Conservation (phyloP, 2,329 filamentous ascomycete genomes). For the Madurella mycetomatis region DNA sequence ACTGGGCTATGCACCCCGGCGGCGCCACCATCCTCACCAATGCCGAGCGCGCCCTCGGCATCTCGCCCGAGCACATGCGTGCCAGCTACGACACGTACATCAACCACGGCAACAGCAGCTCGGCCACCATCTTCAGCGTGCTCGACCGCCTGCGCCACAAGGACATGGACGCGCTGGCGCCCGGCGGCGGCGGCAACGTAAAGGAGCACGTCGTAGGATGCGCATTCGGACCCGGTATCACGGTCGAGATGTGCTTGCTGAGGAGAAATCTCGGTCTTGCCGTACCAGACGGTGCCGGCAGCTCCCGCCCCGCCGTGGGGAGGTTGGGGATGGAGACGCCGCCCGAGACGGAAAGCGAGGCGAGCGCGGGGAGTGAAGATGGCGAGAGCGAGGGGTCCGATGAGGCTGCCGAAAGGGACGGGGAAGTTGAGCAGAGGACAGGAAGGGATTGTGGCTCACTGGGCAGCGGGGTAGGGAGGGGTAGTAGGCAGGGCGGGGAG, state of each 20-base stretch:
- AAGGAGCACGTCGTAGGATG: conserved; percentile 61
- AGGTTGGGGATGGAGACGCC: conserved; percentile 45
- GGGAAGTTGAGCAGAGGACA: conserved; percentile 1
- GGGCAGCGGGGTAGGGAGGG: neutral
- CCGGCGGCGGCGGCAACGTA: conserved; percentile 36
- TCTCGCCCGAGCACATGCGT: conserved; percentile 60
- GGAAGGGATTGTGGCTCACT: neutral
- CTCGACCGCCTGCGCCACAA: conserved; percentile 56
- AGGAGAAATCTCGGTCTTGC: conserved; percentile 40
- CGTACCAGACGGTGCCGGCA: conserved; percentile 17
- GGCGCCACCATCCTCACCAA: conserved; percentile 63
- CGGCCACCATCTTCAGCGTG: conserved; percentile 65
- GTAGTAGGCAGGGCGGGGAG: neutral
- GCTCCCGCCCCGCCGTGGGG: neutral
- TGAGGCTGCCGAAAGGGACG: conserved; percentile 28
- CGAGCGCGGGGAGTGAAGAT: conserved; percentile 32
- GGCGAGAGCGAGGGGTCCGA: conserved; percentile 22
- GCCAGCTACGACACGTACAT: conserved; percentile 68
- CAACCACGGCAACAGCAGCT: conserved; percentile 64
- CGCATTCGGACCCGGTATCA: conserved; percentile 66
- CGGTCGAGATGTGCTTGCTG: conserved; percentile 64
- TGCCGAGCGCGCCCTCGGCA: conserved; percentile 53
- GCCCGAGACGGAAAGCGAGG: conserved; percentile 52
- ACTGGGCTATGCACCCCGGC: conserved; percentile 71
- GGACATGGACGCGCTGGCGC: conserved; percentile 56